Evolutionary conservation across 495 filamentous ascomycete species (phyloP), one percentile per base, ranked within the genome.

Genomic region (Astrothelium subdiscretum): DNA sequence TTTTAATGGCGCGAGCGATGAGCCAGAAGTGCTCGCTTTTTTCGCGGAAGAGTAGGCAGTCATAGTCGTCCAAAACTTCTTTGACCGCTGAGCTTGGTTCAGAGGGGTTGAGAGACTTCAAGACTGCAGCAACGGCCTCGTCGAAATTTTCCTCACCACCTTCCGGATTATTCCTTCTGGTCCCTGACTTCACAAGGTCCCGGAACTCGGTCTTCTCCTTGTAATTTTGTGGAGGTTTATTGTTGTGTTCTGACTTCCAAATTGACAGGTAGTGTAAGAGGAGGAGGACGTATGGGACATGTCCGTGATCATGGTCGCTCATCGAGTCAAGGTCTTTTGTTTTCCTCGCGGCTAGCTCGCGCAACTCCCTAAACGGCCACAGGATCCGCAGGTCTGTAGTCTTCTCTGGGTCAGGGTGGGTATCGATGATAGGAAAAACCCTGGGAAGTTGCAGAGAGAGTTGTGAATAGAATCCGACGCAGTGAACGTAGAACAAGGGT

Each of bases 81-180:
- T 81, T 83, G 40, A 92, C 79, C 11, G 83, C 79, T 54, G 81
- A 84, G 62, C 84, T 82, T 58, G 94, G 73, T 60, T 80, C 82
- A 51, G 85, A 83, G 31, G 80, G 78, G 35, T 84, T 82, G 26
- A 97, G 76, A 12, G 86, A 86, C 74, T 95, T 97, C 62, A 97
- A 72, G 1, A 97, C 91, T 3, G 92, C 92, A 12, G 82, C 85
- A 27, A 83, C 85, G 18, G 94, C 94, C 74, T 99, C 94, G 42
- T 97, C 91, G 71, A 88, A 99, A 72, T 99, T 99, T 78, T 98
- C 94, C 72, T 97, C 94, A 64, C 87, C 89, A 35, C 90, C 92
- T 75, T 96, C 92, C 32, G 91, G 72, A 66, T 84, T 92, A 67
- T 86, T 76, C 43, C 78, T 88, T 67, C 94, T 81, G 61, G 87